Evolutionary conservation across 2,329 filamentous ascomycete genomes (phyloP).

Genomic region (Ascomycota sp.): DNA sequence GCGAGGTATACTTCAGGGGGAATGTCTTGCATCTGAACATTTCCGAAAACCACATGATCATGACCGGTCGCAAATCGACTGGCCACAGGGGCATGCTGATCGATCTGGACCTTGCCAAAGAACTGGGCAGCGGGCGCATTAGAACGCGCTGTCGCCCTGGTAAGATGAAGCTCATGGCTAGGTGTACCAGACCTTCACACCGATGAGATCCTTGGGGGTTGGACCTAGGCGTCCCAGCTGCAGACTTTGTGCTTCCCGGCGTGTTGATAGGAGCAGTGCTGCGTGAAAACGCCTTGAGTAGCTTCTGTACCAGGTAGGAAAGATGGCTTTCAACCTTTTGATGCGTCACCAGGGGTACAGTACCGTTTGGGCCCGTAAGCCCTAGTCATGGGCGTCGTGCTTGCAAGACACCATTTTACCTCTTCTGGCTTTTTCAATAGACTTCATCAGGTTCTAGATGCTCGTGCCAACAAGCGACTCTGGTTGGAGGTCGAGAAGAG

Average conservation of each 20-base stretch:
- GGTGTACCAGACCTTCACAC: slow-evolving; percentile 9
- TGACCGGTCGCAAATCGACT: background rate
- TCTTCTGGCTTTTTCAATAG: slow-evolving; percentile 58
- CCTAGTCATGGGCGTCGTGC: slow-evolving; percentile 77
- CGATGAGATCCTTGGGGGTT: slow-evolving; percentile 3
- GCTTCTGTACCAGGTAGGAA: slow-evolving; percentile 68
- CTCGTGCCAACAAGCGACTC: slow-evolving; percentile 71
- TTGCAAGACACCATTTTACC: slow-evolving; percentile 60
- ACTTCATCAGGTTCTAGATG: slow-evolving; percentile 72
- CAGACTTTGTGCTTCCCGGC: slow-evolving; percentile 7
- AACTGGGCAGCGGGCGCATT: slow-evolving; percentile 1
- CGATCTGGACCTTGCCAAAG: slow-evolving; percentile 1
- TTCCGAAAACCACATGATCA: slow-evolving; percentile 1
- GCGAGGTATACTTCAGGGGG: background rate
- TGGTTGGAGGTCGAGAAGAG: slow-evolving; percentile 63
- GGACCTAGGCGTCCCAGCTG: slow-evolving; percentile 5
- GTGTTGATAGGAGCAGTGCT: slow-evolving; percentile 17
- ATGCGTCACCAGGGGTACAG: slow-evolving; percentile 72
- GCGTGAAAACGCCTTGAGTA: slow-evolving; percentile 45
- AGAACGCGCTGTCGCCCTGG: background rate
- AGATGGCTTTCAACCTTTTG: slow-evolving; percentile 60
- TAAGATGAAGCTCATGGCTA: slow-evolving; percentile 1
- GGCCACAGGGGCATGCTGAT: background rate
- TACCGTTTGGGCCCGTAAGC: slow-evolving; percentile 67
- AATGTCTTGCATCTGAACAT: slow-evolving; percentile 1